These are phyloP conservation scores for Diaporthe nobilis DNA, from an alignment of 2,329 filamentous ascomycete species.

Conservation along the genomic window DNA sequence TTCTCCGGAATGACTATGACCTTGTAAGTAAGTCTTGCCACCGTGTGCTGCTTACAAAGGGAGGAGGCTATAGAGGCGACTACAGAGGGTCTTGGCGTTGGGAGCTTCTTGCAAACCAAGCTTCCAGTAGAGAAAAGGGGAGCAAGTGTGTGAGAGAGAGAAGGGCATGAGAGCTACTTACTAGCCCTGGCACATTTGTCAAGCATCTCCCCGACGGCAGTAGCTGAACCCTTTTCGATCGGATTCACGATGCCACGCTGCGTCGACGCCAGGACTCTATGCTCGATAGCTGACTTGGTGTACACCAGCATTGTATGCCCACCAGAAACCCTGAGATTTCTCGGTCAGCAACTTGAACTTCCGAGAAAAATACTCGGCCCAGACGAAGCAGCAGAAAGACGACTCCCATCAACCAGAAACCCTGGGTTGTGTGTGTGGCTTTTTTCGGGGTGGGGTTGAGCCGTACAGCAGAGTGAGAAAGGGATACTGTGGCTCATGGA, in stretches of 20 bases:
- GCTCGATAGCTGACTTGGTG: constrained; percentile 76
- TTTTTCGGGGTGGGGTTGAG: background rate
- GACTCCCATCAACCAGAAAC: too few species aligned
- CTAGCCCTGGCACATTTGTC: constrained; percentile 85
- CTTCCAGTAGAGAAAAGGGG: background rate
- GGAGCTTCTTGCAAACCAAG: background rate
- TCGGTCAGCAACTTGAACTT: background rate
- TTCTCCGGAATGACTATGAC: constrained; percentile 73
- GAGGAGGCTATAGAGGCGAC: background rate
- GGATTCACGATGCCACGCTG: constrained; percentile 61
- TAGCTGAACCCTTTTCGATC: constrained; percentile 47
- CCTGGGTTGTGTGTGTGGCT: too few species aligned
- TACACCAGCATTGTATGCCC: constrained; percentile 80
- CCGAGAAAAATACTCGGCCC: too few species aligned
- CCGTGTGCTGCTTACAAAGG: background rate
- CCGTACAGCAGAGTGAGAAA: constrained; percentile 83
- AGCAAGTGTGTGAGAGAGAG: background rate
- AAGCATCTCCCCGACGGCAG: constrained; percentile 90
- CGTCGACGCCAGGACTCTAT: constrained; percentile 80
- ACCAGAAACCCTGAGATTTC: constrained; percentile 18
- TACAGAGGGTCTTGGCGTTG: background rate
- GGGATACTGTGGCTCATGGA: constrained; percentile 70
- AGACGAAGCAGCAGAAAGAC: background rate
- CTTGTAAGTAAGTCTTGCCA: background rate
- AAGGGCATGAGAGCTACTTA: background rate